Conservation (phyloP, 805 yeast species). For the Metschnikowia bowlesiae region DNA sequence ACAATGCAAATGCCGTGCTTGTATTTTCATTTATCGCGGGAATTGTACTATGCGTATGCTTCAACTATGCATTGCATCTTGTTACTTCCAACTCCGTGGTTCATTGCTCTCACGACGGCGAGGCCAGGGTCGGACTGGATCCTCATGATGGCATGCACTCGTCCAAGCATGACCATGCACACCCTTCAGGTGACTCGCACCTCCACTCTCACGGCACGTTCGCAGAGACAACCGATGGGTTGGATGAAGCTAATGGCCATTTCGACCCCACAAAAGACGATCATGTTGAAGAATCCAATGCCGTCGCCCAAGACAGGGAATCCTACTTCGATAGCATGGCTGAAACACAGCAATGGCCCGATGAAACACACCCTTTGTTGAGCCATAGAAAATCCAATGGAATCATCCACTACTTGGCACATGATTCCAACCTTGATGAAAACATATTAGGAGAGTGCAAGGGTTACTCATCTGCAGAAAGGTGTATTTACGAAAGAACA, state of each 20-base stretch:
- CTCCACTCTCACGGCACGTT: constrained; percentile 15
- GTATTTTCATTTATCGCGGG: constrained; percentile 55
- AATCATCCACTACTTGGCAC: constrained; percentile 25
- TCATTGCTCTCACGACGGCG: constrained; percentile 71
- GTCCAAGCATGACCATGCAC: constrained; percentile 10
- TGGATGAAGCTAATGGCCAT: constrained; percentile 1
- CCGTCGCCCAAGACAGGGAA: background rate
- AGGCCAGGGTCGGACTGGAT: constrained; percentile 18
- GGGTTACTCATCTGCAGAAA: constrained; percentile 44
- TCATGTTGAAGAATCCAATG: background rate
- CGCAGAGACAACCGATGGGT: background rate
- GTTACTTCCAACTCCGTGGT: constrained; percentile 78
- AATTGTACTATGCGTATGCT: constrained; percentile 48
- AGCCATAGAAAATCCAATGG: constrained; percentile 17
- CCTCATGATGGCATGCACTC: constrained; percentile 10
- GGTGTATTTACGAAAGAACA: constrained; percentile 20
- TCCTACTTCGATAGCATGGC: background rate
- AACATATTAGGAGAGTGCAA: constrained; percentile 41
- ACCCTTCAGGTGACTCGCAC: constrained; percentile 16
- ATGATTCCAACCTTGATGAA: constrained; percentile 17
- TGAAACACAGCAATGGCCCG: background rate
- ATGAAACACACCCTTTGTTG: constrained; percentile 9
- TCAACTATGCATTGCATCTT: constrained; percentile 67
- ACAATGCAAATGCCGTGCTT: constrained; percentile 31
- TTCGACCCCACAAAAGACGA: background rate